Evolutionary conservation across 495 filamentous ascomycete genomes (phyloP).

Genomic region (Lasiosphaeria miniovina): DNA sequence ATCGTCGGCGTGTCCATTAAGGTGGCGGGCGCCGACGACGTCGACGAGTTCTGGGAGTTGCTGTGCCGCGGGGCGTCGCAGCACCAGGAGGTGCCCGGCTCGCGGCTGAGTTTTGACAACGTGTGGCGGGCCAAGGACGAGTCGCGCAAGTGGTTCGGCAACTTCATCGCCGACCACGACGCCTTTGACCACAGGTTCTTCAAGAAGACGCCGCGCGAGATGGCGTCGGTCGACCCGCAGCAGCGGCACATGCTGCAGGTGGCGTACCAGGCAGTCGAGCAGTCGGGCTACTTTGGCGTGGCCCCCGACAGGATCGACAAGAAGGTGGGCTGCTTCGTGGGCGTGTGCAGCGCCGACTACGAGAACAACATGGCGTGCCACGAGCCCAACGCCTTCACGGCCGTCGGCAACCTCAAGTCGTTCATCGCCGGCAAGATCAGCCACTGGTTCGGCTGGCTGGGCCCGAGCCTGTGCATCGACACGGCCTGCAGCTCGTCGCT

Average conservation of each 20-base stretch:
- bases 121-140: constrained; percentile 51
- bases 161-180: constrained; percentile 40
- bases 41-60: constrained; percentile 9
- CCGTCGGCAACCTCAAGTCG: constrained; percentile 11
- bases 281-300: constrained; percentile 48
- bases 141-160: constrained; percentile 12
- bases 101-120: constrained; percentile 35
- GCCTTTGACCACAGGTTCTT: constrained; percentile 57
- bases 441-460: constrained; percentile 44
- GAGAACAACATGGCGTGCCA: constrained; percentile 33
- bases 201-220: constrained; percentile 51
- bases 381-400: constrained; percentile 38
- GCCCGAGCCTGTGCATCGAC: constrained; percentile 42
- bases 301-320: not conserved
- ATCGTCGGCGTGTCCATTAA: constrained; percentile 40
- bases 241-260: constrained; percentile 71
- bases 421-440: constrained; percentile 49
- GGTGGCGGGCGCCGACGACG: constrained; percentile 30
- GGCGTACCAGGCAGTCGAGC: constrained; percentile 75
- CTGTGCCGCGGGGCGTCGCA: not conserved
- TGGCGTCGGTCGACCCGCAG: constrained; percentile 65
- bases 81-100: constrained; percentile 15
- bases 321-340: constrained; percentile 23
- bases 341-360: constrained; percentile 36
- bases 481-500: constrained; percentile 56